Base-by-base conservation (phyloP, 495 filamentous ascomycete species). In the Neurospora sp. region DNA sequence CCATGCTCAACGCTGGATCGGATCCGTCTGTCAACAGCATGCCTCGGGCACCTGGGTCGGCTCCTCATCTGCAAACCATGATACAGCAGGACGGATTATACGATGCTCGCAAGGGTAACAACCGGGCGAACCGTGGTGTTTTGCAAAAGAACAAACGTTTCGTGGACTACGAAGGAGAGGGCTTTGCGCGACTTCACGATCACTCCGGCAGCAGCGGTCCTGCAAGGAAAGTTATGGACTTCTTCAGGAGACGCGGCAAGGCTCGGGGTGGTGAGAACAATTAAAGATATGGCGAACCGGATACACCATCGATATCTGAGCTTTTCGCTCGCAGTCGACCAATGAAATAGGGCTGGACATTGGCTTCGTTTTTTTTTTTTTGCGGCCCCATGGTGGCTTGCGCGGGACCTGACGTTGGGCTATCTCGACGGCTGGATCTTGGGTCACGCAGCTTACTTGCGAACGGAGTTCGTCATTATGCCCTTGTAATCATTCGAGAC, bases 191-290 rank as follows among this genome's bases (percentile, higher is more conserved):
- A 9, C 87, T 91, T 16, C 82, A 81, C 66, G 85, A 88, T 72
- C 90, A 94, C 80, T 90, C 89, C 5, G 96, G 95, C 39, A 96
- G 91, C 78, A 93, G 89, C 72, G 93, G 93, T 41, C 91, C 93
- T 18, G 93, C 95, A 20, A 90, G 93, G 76, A 91, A 92, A 77
- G 96, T 99, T 69, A 99, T 99, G 96, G 96, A 98, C 82, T 96
- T 97, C 82, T 99, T 99, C 85, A 88, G 96, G 78, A 85, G 95
- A 79, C 88, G 94, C 75, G 93, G 93, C 40, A 94, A 90, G 81
- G 93, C 91, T 70, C 83, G 91, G 74, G 89, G 85, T 73, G 90
- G 89, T 46, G 90, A 91, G 72, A 39, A 40, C 42, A 74, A 73
- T 41, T 77, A 72, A 74, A 71, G 54, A 74, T 2, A 73, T n/a